Base-by-base conservation (phyloP, 306 rosid species). In the Rosa persica region DNA sequence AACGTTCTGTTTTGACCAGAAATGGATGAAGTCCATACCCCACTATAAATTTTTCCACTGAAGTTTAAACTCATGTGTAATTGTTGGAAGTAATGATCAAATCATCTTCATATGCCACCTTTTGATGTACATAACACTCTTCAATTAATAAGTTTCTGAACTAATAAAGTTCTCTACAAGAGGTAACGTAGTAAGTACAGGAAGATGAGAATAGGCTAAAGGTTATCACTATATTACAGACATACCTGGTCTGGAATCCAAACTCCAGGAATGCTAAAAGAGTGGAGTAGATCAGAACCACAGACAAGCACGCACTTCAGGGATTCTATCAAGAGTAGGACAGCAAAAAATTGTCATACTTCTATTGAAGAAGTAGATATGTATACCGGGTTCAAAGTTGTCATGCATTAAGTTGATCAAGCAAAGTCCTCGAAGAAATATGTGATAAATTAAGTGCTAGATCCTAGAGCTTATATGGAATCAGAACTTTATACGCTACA, bases 241-340 rank as follows among this genome's bases (percentile, higher is more conserved):
- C 62, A 39, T 84, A 95, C 93, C 94, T 93, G 98, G 69, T 91
- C 94, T 4, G 44, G 85, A 66, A 88, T 83, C 99, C 98, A 95
- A 23, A 78, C 15, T 84, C 94, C 96, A 78, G 98, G 97, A 83
- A 83, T 81, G 67, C 85, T 74, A 76, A 93, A 95, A 75, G 97
- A 93, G 38, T 87, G 91, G 48, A 95, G 87, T 57, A 95, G 92
- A 89, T 95, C 99, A 51, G 99, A 93, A 83, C 98, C 99, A 55
- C 99, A 95, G 42, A 91, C 88, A 61, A 93, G 90, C 96, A 93
- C 86, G 86, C 92, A 91, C 87, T 86, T 89, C 39, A 95, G 87
- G 71, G 89, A 85, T 88, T 90, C 99, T 93, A 80, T 55, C 81
- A 83, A 67, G 84, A 77, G 78, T 48, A 78, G 72, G 72, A 83